These are phyloP conservation scores for Neofusicoccum cordaticola DNA, from an alignment of 2,329 filamentous ascomycete species.

Conservation along the genomic window DNA sequence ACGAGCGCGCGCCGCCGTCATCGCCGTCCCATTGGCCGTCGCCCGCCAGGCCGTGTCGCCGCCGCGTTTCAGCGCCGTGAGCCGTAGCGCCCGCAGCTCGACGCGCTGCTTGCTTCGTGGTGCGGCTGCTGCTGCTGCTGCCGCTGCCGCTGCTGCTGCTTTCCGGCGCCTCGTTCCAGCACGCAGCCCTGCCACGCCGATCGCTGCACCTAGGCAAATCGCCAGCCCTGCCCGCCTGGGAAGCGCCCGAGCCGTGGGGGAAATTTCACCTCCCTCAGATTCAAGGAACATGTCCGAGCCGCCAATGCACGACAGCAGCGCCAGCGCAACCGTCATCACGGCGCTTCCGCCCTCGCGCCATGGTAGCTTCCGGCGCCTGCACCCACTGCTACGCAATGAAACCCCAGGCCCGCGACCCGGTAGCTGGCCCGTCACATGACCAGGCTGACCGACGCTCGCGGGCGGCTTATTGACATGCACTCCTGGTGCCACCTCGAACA, in stretches of 20 bases:
- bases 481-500: neutral
- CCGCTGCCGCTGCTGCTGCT: neutral
- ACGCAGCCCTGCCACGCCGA: slow-evolving; percentile 5
- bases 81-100: slow-evolving; percentile 11
- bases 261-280: neutral
- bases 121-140: neutral
- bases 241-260: neutral
- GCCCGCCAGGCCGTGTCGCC: neutral
- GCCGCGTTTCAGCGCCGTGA: slow-evolving; percentile 2
- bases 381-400: slow-evolving; percentile 1
- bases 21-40: neutral
- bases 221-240: neutral
- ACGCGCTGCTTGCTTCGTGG: neutral
- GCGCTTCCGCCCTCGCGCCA: slow-evolving; percentile 2
- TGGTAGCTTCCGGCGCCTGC: neutral
- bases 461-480: neutral
- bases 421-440: slow-evolving; percentile 10
- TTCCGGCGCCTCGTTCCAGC: neutral
- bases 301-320: slow-evolving; percentile 9
- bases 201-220: neutral
- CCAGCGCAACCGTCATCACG: slow-evolving; percentile 10
- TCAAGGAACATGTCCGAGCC: slow-evolving; percentile 5
- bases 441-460: neutral
- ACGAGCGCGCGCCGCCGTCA: neutral
- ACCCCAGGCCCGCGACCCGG: neutral